Evolutionary conservation across 257 asterid genomes (phyloP).

Genomic region (Solanum rostratum): DNA sequence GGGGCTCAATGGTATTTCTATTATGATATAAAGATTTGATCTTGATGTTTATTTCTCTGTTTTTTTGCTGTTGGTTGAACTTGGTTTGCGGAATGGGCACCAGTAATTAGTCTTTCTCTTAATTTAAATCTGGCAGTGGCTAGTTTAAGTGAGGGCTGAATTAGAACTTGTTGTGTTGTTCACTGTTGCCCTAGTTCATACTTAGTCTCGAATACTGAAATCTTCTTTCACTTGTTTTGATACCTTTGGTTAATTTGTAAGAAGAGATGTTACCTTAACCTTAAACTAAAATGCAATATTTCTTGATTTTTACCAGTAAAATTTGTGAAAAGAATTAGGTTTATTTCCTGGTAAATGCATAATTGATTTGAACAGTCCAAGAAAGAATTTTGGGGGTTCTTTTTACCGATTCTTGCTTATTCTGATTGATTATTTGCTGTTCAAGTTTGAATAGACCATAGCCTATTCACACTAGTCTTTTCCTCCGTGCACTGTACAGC

Average conservation of each 20-base stretch:
- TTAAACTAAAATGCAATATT: neutral
- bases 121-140: neutral
- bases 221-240: neutral
- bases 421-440: neutral
- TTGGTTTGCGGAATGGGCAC: neutral
- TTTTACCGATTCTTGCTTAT: neutral
- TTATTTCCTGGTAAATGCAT: neutral
- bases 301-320: neutral
- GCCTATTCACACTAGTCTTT: neutral
- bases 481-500: neutral
- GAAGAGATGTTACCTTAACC: neutral
- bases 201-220: neutral
- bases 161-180: neutral
- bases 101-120: neutral
- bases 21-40: neutral
- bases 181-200: neutral
- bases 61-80: neutral
- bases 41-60: neutral
- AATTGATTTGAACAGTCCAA: neutral
- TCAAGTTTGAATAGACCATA: neutral
- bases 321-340: neutral
- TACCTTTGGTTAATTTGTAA: neutral
- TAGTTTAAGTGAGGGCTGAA: too few species aligned
- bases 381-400: neutral
- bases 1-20: neutral